Percentiles rank a stretch among this genome's conserved stretches.
phyloP scores from a whole-genome alignment of 169 alveolate species.

The Babesia divergens region DNA sequence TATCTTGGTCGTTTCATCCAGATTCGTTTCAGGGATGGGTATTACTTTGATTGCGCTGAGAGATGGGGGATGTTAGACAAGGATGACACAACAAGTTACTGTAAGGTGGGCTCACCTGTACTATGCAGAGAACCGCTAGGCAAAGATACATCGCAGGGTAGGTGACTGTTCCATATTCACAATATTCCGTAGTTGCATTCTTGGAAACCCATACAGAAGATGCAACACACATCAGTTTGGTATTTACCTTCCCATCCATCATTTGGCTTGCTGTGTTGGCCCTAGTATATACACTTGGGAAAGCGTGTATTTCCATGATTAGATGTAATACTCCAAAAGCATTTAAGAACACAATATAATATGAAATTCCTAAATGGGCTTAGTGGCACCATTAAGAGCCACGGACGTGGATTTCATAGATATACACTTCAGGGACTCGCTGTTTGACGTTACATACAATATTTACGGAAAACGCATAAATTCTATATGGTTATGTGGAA shows the following conservation, averaged over 20 bases:
- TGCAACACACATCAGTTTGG: not conserved
- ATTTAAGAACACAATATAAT: not conserved
- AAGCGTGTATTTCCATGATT: not conserved
- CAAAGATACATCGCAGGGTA: not conserved
- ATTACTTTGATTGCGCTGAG: conserved; percentile 56
- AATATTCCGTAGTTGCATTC: not conserved
- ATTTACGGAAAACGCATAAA: conserved; percentile 40
- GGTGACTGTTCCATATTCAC: not conserved
- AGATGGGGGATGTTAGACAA: conserved; percentile 39
- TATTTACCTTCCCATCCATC: not conserved
- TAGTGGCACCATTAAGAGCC: conserved; percentile 51
- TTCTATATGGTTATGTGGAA: conserved; percentile 58
- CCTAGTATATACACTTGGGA: not conserved
- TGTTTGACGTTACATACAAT: conserved; percentile 48
- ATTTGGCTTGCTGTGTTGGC: not conserved
- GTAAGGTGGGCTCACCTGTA: conserved; percentile 45
- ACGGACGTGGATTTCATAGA: conserved; percentile 53
- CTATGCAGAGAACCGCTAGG: conserved; percentile 18
- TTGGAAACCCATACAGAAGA: conserved; percentile 4
- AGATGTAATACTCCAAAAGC: not conserved
- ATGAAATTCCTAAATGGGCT: not conserved
- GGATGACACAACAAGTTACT: conserved; percentile 23
- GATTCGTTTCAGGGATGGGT: conserved; percentile 50
- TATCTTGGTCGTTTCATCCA: conserved; percentile 35
- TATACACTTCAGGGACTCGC: conserved; percentile 44